Percentiles rank a stretch among this genome's conserved stretches.
These are phyloP conservation scores for Lentinus polychrous DNA, from an alignment of 1,284 basidiomycete genomes.

Conservation along the genomic window DNA sequence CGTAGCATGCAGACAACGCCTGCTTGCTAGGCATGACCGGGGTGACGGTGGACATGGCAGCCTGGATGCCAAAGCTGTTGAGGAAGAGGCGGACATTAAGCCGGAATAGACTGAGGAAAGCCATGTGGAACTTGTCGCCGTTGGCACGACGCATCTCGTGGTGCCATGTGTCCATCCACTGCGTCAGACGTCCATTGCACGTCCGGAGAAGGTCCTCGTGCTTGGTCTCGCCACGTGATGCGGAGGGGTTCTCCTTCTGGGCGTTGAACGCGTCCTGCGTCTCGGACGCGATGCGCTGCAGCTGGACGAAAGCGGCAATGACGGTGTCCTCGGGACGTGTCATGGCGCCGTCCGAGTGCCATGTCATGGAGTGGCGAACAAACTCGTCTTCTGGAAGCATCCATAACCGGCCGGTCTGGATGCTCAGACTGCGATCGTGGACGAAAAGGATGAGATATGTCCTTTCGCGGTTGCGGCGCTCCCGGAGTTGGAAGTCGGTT, in stretches of 20 bases:
- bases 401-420: conserved; percentile 77
- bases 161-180: conserved; percentile 66
- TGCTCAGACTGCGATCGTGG: conserved; percentile 76
- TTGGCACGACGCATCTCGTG: conserved; percentile 60
- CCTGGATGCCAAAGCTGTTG: conserved; percentile 74
- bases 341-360: conserved; percentile 57
- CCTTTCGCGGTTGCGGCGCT: conserved; percentile 74
- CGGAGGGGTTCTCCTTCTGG: conserved; percentile 29
- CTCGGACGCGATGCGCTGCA: conserved; percentile 73
- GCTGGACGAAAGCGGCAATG: conserved; percentile 64
- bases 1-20: conserved; percentile 65
- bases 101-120: conserved; percentile 67
- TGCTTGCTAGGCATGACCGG: conserved; percentile 44
- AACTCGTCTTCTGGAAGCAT: conserved; percentile 81
- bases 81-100: conserved; percentile 72
- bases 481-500: conserved; percentile 53
- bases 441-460: conserved; percentile 79
- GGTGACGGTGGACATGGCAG: conserved; percentile 46
- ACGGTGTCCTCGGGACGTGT: conserved; percentile 73
- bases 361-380: conserved; percentile 54
- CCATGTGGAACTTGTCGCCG: conserved; percentile 63
- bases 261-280: conserved; percentile 68
- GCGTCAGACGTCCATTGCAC: conserved; percentile 62
- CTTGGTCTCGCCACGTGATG: conserved; percentile 23
- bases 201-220: conserved; percentile 63